Evolutionary conservation across 2,329 filamentous ascomycete genomes (phyloP), one percentile per base, ranked within the genome.

Genomic region (Paecilomyces sp.): DNA sequence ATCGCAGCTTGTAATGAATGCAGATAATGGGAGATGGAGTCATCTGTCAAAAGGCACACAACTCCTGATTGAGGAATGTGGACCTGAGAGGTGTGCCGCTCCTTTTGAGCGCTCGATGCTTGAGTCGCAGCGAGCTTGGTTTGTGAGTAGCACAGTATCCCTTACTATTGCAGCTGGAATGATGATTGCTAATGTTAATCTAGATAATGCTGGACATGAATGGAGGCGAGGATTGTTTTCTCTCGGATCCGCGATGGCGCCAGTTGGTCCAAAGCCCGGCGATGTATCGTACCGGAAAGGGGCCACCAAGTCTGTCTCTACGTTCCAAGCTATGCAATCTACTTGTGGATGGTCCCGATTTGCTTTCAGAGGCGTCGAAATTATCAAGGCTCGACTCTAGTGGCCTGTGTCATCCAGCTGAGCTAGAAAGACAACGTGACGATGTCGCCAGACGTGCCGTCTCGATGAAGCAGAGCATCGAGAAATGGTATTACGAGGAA

Each of bases 91-190:
- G 18, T 64, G 60, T 54, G 18, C 24, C 18, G 9, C 22, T 22
- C 55, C 58, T 24, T 64, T 64, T 36, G 62, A 64, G 30, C 50
- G 61, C 18, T 55, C 62, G 3, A 62, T 64, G 62, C 58, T 64
- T 33, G 62, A 64, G 33, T 62, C 62, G 18, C 62, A 64, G 55
- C 54, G 62, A 55, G 62, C 62, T 22, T 64, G 60, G 52, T 64
- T 62, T 60, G 56, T 47, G n/a, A 47, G 41, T 47, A 18, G 7
- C 18, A 3, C 15, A 47, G 9, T 18, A 18, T n/a, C 8, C 25
- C n/a, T 47, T 47, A 22, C 13, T 18, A 18, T 22, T 47, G n/a
- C 6, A 41, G 13, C 12, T 13, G 15, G 36, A 4, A 47, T 18
- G 3, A 47, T 22, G 15, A 47, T 47, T n/a, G 41, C 41, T 47